Evolutionary conservation across 495 filamentous ascomycete genomes (phyloP), one percentile per base, ranked within the genome.

Genomic region (Penicillium lagena): DNA sequence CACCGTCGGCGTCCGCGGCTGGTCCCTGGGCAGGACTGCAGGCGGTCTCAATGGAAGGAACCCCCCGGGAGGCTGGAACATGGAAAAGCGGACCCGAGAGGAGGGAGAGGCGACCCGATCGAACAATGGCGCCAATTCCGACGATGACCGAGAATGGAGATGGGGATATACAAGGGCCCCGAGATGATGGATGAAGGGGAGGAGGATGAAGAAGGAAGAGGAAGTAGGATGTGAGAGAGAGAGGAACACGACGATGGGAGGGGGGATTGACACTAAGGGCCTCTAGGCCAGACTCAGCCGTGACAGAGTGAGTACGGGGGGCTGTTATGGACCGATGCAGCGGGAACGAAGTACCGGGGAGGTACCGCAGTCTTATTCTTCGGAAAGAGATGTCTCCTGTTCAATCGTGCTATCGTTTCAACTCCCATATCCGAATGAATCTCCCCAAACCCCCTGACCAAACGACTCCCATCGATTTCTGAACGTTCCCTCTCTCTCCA

Each of bases 1-100:
- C 22, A 22, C 22, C 22, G 22, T 22, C 22, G 30, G 40, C 28
- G 37, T 30, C 35, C 17, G 42, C 41, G 30, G 12, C 7, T 39
- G 41, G 40, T 43, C 46, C 45, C 41, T 52, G 31, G 29, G 37
- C n/a, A 42, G 35, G 40, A 40, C 50, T 34, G 39, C 39, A 46
- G 47, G 38, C 45, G 50, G 47, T 54, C 51, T 22, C 22, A 53
- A 50, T 53, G 15, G 34, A 37, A 31, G 37, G 42, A 7, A 22
- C 3, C 2, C 2, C 22, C 22, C 22, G 22, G 35, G 42, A 31
- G 37, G 11, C 35, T 44, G 41, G 39, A 35, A 46, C 7, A 14
- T 22, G 22, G 22, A 22, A 22, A 37, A 35, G 38, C 11, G 43
- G 28, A 50, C 13, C 37, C 27, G 33, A 45, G 30, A 34, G 2